A percentile compares a stretch with the other conserved stretches of the same genome.
Evolutionary conservation across 306 rosid species (phyloP).

Genomic region (barrel medic (Medicago truncatula)): MtrunA17r5.0-ANR NC_053043.1:47346001-47346500

Average conservation of each 20-base stretch:
- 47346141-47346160: background rate
- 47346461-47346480: background rate
- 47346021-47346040: constrained; percentile 58
- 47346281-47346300: constrained; percentile 73
- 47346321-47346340: background rate
- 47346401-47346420: background rate
- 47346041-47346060: constrained; percentile 58
- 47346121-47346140: constrained; percentile 2
- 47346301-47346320: constrained; percentile 74
- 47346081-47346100: constrained; percentile 61
- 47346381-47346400: constrained; percentile 17
- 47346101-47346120: constrained; percentile 46
- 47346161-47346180: background rate
- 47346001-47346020: background rate
- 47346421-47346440: background rate
- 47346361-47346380: constrained; percentile 33
- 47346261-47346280: constrained; percentile 61
- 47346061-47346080: constrained; percentile 61
- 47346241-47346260: constrained; percentile 87
- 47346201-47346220: constrained; percentile 64
- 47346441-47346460: background rate
- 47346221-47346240: constrained; percentile 67
- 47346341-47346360: background rate
- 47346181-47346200: constrained; percentile 15
- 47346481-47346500: background rate